Evolutionary conservation across 2,329 filamentous ascomycete genomes (phyloP), one percentile per base, ranked within the genome.

Genomic region (Bipolaris gigantea): DNA sequence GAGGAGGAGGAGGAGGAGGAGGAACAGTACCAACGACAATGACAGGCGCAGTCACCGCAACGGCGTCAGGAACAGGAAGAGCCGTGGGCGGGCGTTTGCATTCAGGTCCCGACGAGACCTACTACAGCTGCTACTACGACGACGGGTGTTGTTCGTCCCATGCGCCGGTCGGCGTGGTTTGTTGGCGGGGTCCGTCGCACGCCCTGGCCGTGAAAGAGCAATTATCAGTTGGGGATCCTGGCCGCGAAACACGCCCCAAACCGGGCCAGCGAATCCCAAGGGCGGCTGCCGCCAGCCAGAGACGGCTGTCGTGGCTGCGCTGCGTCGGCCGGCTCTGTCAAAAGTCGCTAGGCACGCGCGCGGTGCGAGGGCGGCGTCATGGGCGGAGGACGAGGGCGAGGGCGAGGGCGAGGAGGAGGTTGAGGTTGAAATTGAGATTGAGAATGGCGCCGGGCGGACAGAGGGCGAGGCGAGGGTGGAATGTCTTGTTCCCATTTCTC

Each of bases 191-290:
- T 63, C 57, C 55, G 61, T 64, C 53, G 49, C 48, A 55, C 56
- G 56, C 60, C 64, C 50, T 45, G 43, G 43, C n/a, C 10, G 43
- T 34, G 43, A 46, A 65, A 61, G 59, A 61, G 62, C 57, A 48
- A 50, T 55, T 63, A 63, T 59, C 47, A 46, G 57, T 60, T 58
- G 64, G 66, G 66, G 65, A 70, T 70, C 70, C 53, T 55, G 53
- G 53, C 53, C 33, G 48, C 53, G 38, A 47, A 43, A 52, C 53
- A 55, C 48, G 43, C 56, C 60, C 23, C 36, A 50, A 65, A 41
- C 56, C 51, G 59, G 61, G 35, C 46, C 55, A 38, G 53, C 62
- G 51, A 57, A 50, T 59, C 46, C 47, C 42, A 55, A 55, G 52
- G 42, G 48, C 45, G 36, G 52, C 52, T 46, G 19, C 18, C 52